Percentiles rank a stretch among this genome's conserved stretches.
Conservation (phyloP, 1,284 basidiomycete genomes). For the Irpex sp. region DNA sequence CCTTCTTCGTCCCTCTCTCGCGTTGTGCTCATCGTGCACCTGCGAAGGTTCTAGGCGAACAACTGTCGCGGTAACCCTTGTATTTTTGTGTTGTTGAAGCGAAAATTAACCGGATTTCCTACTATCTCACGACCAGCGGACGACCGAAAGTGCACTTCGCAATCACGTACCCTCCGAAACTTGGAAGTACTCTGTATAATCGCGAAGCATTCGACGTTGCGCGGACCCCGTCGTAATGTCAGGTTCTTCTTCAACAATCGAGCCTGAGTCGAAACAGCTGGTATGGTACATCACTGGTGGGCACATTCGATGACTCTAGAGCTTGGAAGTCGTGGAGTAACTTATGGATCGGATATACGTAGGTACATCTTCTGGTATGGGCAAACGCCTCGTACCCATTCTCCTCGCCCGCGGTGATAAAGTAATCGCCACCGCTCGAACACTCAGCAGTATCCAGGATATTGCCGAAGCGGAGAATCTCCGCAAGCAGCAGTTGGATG, state of each 20-base stretch:
- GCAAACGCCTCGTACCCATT: conserved; percentile 25
- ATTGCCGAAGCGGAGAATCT: conserved; percentile 19
- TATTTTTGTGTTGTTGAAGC: background rate
- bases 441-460: conserved; percentile 20
- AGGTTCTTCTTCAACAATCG: background rate
- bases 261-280: background rate
- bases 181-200: background rate
- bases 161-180: background rate
- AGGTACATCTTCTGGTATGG: conserved; percentile 29
- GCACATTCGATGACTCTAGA: background rate
- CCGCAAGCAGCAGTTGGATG: conserved; percentile 29
- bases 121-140: background rate
- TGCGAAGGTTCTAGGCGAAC: too few relatives aligned
- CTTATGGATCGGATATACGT: background rate
- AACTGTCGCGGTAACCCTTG: too few relatives aligned
- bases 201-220: background rate
- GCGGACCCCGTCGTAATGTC: background rate
- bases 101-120: background rate
- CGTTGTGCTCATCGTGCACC: too few relatives aligned
- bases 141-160: background rate
- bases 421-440: conserved; percentile 34
- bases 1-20: too few relatives aligned
- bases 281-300: conserved; percentile 10
- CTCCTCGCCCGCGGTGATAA: conserved; percentile 27
- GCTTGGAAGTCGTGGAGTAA: too few relatives aligned